Percentiles rank a stretch among this genome's conserved stretches.
Evolutionary conservation across 2,329 filamentous ascomycete genomes (phyloP).

Genomic region (Xylaria sp.): DNA sequence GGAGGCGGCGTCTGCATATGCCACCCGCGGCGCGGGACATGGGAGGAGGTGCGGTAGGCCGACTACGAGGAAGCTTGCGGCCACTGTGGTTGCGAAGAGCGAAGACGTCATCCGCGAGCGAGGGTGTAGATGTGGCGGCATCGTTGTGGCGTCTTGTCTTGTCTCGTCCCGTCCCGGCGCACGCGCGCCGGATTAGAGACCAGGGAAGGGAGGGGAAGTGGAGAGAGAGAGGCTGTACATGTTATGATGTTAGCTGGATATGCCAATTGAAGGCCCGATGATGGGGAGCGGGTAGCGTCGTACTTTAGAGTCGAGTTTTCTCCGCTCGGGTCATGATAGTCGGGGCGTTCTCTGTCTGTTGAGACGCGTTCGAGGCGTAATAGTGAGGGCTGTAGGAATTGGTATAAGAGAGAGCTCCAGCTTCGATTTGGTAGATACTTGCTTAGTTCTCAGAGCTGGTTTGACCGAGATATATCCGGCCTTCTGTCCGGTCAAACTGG

Average conservation of each 20-base stretch:
- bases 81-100: conserved; percentile 92
- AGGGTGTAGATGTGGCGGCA: conserved; percentile 92
- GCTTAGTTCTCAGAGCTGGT: background rate
- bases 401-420: conserved; percentile 8
- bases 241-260: background rate
- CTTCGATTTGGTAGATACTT: conserved; percentile 1
- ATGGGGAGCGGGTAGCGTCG: background rate
- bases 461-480: conserved; percentile 29
- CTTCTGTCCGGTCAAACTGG: background rate
- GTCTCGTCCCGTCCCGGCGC: conserved; percentile 10
- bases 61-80: conserved; percentile 91
- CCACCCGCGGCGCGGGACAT: conserved; percentile 82
- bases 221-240: background rate
- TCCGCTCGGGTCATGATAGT: conserved; percentile 7
- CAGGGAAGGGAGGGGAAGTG: background rate
- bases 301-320: background rate
- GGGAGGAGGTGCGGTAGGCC: conserved; percentile 89
- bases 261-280: conserved; percentile 2
- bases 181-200: conserved; percentile 19
- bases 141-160: conserved; percentile 50
- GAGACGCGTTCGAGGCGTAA: background rate
- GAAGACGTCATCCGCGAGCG: conserved; percentile 93
- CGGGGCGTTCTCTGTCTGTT: background rate
- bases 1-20: conserved; percentile 75
- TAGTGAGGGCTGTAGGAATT: background rate